Base-by-base conservation (phyloP, 2,329 filamentous ascomycete species). In the Fusarium graminum region DNA sequence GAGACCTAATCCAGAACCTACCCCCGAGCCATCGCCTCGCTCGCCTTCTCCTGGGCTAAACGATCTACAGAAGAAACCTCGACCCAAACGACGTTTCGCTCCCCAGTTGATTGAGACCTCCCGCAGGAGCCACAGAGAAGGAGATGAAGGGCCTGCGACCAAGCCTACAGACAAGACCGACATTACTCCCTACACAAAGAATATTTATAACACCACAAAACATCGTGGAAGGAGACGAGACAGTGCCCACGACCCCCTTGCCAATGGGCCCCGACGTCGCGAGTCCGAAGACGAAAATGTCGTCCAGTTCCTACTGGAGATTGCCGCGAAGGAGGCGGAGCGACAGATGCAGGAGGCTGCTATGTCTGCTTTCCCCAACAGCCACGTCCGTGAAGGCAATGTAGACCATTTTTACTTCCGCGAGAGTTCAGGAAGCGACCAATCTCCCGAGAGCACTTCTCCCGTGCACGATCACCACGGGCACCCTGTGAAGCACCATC, bases 91-190 rank as follows among this genome's bases (percentile, higher is more conserved):
- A 65, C 80, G 80, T 60, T 97, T 96, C 76, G 85, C 89, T 29
- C 93, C 93, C 13, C 90, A 94, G 72, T 82, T 97, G 54, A 89
- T 97, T 63, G 92, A 94, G 77, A 94, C 92, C 4, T 90, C 90
- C 6, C 87, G 88, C 70, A 85, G 93, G 52, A 88, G 88, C 32
- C 87, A 90, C 65, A 88, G 88, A 72, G 85, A 85, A 16, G 88
- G 88, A 19, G 90, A 93, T 70, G 77, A 83, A 1, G 84, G 83
- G 7, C 88, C 88, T 19, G 86, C 88, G 29, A 86, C 88, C 22
- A 83, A 82, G 52, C 87, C 86, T 12, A 85, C 85, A 58, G 88
- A 92, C 78, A 92, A 90, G 79, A 93, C 91, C 34, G 90, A 93
- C 73, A 89, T 89, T 54, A 87, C 86, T 0, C 87, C 88, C 36